Conservation (phyloP, 108 stramenopile genomes). For the Skeletonema grethae region DNA sequence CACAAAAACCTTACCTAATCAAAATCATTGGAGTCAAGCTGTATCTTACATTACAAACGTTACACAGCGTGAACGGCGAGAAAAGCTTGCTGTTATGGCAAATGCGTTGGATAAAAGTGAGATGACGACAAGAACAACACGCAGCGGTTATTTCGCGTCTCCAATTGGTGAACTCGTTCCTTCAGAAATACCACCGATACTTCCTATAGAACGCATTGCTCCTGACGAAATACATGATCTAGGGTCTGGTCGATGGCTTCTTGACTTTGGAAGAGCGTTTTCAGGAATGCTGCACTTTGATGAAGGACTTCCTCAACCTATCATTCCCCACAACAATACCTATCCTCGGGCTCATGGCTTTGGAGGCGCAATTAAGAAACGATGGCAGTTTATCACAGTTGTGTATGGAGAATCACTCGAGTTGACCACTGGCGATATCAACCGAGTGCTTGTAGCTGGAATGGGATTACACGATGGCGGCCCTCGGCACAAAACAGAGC, state of each 20-base stretch:
- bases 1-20: neutral
- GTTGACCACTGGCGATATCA: slow-evolving; percentile 52
- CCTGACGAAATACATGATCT: slow-evolving; percentile 45
- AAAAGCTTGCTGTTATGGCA: slow-evolving; percentile 11
- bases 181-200: slow-evolving; percentile 34
- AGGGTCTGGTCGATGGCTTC: slow-evolving; percentile 37
- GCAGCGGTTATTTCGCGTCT: neutral
- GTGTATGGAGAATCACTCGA: slow-evolving; percentile 43
- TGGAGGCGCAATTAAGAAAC: slow-evolving; percentile 9
- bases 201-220: slow-evolving; percentile 29
- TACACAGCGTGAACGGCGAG: slow-evolving; percentile 3
- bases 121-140: neutral
- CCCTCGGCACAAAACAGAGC: slow-evolving; percentile 17
- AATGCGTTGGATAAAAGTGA: neutral
- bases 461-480: slow-evolving; percentile 43
- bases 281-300: slow-evolving; percentile 53
- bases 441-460: slow-evolving; percentile 40
- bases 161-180: slow-evolving; percentile 33
- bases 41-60: slow-evolving; percentile 26
- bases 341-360: slow-evolving; percentile 42
- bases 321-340: slow-evolving; percentile 16
- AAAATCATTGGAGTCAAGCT: neutral
- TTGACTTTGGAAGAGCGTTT: slow-evolving; percentile 47
- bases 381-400: slow-evolving; percentile 28
- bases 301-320: slow-evolving; percentile 38